phyloP scores from a whole-genome alignment of 208 protist genomes.

The Leishmania tarentolae region DNA sequence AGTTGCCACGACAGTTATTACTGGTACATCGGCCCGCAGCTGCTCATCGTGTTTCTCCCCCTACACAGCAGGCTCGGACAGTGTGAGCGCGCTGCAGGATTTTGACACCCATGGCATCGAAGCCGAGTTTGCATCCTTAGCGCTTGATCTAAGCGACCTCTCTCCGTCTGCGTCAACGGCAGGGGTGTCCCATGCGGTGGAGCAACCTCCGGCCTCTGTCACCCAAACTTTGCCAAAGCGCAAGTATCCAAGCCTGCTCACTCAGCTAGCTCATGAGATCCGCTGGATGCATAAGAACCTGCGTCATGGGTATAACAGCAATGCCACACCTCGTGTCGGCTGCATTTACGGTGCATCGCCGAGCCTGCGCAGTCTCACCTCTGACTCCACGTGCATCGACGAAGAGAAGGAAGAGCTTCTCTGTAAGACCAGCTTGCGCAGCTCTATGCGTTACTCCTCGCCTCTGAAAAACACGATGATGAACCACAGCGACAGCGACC shows the following conservation, averaged over 20 bases:
- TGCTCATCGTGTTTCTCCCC: background rate
- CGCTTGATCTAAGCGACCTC: background rate
- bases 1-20: background rate
- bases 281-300: slow-evolving; percentile 33
- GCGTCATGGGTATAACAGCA: background rate
- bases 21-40: background rate
- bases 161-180: slow-evolving; percentile 4
- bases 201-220: background rate
- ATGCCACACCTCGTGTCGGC: background rate
- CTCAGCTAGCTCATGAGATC: slow-evolving; percentile 22
- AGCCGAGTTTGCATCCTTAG: background rate
- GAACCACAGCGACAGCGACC: background rate
- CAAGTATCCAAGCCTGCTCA: slow-evolving; percentile 18
- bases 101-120: background rate
- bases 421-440: slow-evolving; percentile 11
- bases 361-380: background rate
- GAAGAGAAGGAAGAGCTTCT: slow-evolving; percentile 9
- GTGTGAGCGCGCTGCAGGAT: slow-evolving; percentile 12
- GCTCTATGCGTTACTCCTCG: slow-evolving; percentile 19
- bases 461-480: background rate
- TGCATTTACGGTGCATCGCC: background rate
- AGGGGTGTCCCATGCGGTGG: background rate
- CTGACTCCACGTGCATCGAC: background rate
- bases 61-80: background rate
- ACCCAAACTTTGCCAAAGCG: slow-evolving; percentile 8